A percentile compares a stretch with the other conserved stretches of the same genome.
Conservation (phyloP, 305 asterid species). For the Fraxinus latifolia region DNA sequence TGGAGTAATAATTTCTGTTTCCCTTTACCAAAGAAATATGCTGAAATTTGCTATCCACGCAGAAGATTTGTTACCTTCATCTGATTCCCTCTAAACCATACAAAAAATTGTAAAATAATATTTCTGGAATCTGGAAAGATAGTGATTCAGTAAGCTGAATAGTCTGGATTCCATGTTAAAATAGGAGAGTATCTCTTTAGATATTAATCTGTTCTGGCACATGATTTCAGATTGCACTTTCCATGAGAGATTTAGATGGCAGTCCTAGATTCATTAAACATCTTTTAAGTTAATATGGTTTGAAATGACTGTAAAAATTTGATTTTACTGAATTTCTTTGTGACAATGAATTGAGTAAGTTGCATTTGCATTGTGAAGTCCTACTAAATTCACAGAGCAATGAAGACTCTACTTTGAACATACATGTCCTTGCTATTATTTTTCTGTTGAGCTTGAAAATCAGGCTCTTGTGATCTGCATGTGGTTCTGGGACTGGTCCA, state of each 20-base stretch:
- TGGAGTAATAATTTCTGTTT: background rate
- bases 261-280: background rate
- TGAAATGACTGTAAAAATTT: background rate
- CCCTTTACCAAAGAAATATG: background rate
- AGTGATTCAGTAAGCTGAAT: constrained; percentile 4
- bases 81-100: background rate
- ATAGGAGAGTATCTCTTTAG: background rate
- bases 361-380: background rate
- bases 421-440: background rate
- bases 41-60: background rate
- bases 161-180: background rate
- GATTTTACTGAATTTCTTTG: background rate
- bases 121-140: constrained; percentile 11
- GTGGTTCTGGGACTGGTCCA: background rate
- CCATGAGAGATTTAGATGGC: background rate
- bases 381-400: background rate
- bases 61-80: background rate
- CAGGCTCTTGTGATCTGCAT: background rate
- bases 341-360: background rate
- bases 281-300: constrained; percentile 1
- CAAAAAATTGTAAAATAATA: constrained; percentile 7
- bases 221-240: background rate
- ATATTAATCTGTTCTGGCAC: background rate
- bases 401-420: background rate
- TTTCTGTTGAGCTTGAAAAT: background rate